Base-by-base conservation (phyloP, 169 alveolate genomes). In the Cryptosporidium sp. region DNA sequence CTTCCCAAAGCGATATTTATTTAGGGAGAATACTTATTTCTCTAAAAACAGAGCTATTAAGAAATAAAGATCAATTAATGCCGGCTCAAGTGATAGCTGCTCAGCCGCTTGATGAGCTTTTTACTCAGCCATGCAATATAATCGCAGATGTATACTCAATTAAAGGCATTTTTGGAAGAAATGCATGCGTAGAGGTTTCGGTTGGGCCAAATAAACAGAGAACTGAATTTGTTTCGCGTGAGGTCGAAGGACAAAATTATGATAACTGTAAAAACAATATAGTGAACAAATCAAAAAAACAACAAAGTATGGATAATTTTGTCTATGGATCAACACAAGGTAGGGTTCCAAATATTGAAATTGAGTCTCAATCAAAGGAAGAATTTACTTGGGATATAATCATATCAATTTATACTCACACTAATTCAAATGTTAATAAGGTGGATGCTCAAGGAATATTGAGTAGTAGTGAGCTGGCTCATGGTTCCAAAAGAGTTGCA, bases 21-120 rank as follows among this genome's bases (percentile, higher is more conserved):
- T 85, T 95, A 53, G 98, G 98, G 16, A 86, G 98, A 85, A 69
- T 96, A 62, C 92, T 96, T 70, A 92, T 96, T 61, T 93, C 97
- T 37, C 94, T 96, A 26, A 95, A 96, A 69, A 97, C 95, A 5
- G 97, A 95, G 86, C 70, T 96, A 26, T 70, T 96, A 61, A 70
- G 91, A 61, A 96, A 92, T 70, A 92, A 92, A 44, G 95, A 94
- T 29, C 96, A 94, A 85, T 91, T 95, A 33, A 89, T 95, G 92
- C 94, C 93, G n/a, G 97, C 98, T 31, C 96, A 94, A 62, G 92
- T 94, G 21, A 93, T 93, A 39, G 91, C 97, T 18, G 95, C 97
- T 72, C 94, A 93, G 69, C 95, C 95, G 0, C 91, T 91, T 60
- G 97, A 96, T 48, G 96, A 95, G 31, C 95, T 96, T n/a, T 86